phyloP scores from a whole-genome alignment of 106 monocot species.

The Apostasia ramifera region DNA sequence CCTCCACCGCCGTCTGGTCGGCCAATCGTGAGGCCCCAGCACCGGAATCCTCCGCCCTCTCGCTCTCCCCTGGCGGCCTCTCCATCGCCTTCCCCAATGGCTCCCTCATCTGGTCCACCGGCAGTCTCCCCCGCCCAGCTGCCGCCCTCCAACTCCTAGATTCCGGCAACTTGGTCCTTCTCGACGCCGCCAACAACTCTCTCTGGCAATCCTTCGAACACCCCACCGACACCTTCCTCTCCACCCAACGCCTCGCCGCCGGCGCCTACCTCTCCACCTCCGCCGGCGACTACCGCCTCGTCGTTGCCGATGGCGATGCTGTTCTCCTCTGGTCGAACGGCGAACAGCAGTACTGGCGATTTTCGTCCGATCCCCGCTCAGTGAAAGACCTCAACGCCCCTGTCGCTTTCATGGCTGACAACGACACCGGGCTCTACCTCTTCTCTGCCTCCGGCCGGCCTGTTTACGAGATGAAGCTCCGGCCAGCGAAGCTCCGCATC shows the following conservation, averaged over 20 bases:
- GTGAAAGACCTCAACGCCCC: constrained; percentile 22
- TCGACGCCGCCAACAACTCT: constrained; percentile 37
- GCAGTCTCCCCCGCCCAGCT: constrained; percentile 14
- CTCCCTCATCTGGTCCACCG: constrained; percentile 55
- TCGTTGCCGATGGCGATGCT: constrained; percentile 27
- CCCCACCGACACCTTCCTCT: constrained; percentile 61
- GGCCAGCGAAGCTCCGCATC: constrained; percentile 21
- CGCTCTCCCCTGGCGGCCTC: constrained; percentile 49
- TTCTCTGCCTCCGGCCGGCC: constrained; percentile 3
- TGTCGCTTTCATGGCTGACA: constrained; percentile 32
- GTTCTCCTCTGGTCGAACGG: constrained; percentile 37
- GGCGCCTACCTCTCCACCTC: constrained; percentile 36
- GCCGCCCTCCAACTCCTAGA: constrained; percentile 50
- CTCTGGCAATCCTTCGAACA: constrained; percentile 89
- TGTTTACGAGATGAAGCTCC: constrained; percentile 11
- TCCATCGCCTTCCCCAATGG: constrained; percentile 23
- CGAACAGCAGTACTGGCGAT: constrained; percentile 51
- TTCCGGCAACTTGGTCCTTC: constrained; percentile 60
- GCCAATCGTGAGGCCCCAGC: constrained; percentile 40
- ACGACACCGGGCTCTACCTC: constrained; percentile 55
- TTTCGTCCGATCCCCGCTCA: constrained; percentile 43
- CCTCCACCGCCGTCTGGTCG: constrained; percentile 40
- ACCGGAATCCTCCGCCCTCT: constrained; percentile 20
- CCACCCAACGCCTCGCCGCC: constrained; percentile 38
- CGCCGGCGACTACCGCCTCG: constrained; percentile 29